Evolutionary conservation across 129 eudicot species (phyloP).

Genomic region (Chrysanthemum seticuspe): DNA sequence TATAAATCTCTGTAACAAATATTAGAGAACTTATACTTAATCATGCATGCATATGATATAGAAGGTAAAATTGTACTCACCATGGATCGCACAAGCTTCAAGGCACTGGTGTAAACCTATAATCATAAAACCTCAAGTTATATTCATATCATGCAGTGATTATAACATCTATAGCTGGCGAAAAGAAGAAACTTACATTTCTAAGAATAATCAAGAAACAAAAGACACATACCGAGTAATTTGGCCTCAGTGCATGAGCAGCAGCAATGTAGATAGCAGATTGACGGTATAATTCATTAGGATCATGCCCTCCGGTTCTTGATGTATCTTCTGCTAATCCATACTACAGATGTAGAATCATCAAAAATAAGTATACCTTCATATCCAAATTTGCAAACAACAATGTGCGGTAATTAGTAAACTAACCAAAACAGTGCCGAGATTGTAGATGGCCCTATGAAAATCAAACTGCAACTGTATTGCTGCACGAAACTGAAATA

Average conservation of each 20-base stretch:
- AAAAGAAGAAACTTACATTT: constrained; percentile 9
- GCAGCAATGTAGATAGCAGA: constrained; percentile 93
- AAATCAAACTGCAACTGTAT: too few species aligned
- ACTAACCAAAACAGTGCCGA: too few species aligned
- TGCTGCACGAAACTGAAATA: too few species aligned
- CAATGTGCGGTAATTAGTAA: too few species aligned
- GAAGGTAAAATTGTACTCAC: constrained; percentile 14
- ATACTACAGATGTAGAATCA: too few species aligned
- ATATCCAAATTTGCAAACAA: too few species aligned
- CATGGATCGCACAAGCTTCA: constrained; percentile 82
- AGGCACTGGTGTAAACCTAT: constrained; percentile 94
- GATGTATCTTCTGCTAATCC: constrained; percentile 24
- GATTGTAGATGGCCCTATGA: too few species aligned
- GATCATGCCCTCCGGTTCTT: constrained; percentile 81
- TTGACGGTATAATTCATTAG: constrained; percentile 80
- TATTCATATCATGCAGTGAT: not conserved
- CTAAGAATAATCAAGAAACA: not conserved
- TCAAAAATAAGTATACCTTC: too few species aligned
- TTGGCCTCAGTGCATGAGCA: constrained; percentile 92
- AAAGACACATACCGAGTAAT: constrained; percentile 57
- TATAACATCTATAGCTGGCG: too few species aligned
- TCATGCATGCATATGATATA: too few species aligned
- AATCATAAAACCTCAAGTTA: constrained; percentile 20
- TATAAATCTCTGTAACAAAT: too few species aligned
- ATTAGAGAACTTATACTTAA: too few species aligned